A percentile compares a stretch with the other conserved stretches of the same genome.
Conservation (phyloP, 345 rosid genomes). For the Lepidium sativum region DNA sequence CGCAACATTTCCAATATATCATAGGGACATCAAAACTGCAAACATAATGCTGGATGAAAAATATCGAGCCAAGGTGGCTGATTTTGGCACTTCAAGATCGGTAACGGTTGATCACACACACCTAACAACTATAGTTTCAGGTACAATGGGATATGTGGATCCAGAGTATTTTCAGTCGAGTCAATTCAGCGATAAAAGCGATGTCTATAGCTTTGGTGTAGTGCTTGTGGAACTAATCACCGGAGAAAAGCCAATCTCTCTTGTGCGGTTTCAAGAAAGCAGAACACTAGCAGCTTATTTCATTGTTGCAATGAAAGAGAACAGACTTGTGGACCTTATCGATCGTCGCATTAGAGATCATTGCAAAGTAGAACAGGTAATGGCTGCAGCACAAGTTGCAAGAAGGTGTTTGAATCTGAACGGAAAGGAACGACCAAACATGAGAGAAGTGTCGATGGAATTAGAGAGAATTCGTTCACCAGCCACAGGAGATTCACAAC, state of each 20-base stretch:
- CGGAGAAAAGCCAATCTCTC: not conserved
- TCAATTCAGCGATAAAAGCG: slow-evolving; percentile 1
- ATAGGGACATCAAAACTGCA: slow-evolving; percentile 4
- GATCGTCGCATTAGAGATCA: not conserved
- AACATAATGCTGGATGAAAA: slow-evolving; percentile 1
- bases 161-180: not conserved
- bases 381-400: not conserved
- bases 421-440: not conserved
- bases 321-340: not conserved
- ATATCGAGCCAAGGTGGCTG: slow-evolving; percentile 22
- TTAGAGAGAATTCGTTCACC: not conserved
- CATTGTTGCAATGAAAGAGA: not conserved
- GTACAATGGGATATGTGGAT: not conserved
- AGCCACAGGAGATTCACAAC: not conserved
- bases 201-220: slow-evolving; percentile 7
- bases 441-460: not conserved
- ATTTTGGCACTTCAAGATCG: slow-evolving; percentile 44
- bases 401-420: not conserved
- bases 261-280: not conserved
- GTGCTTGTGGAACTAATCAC: slow-evolving; percentile 6
- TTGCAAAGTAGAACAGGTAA: slow-evolving; percentile 2
- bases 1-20: not conserved
- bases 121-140: not conserved
- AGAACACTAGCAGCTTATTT: slow-evolving; percentile 5
- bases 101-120: slow-evolving; percentile 11